Evolutionary conservation across 768 basidiomycete genomes (phyloP).

Genomic region (Russula olivacea): DNA sequence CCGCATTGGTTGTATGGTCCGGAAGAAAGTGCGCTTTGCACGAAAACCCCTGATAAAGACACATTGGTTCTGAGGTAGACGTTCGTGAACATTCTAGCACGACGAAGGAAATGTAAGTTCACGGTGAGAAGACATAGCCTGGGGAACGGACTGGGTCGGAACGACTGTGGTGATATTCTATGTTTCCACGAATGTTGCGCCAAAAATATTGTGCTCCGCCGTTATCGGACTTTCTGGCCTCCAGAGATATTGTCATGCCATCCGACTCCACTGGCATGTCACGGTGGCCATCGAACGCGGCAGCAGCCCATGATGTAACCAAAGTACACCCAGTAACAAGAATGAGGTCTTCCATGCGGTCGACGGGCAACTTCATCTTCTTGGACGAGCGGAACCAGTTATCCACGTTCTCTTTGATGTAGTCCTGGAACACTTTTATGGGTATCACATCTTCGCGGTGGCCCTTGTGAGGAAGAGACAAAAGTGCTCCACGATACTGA

Average conservation of each 20-base stretch:
- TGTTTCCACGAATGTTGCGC: neutral
- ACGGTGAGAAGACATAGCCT: neutral
- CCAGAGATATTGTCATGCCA: neutral
- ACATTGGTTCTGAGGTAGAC: constrained; percentile 3
- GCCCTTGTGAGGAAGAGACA: neutral
- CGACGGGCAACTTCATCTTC: neutral
- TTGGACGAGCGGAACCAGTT: neutral
- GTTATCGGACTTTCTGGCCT: neutral
- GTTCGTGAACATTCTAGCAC: too few relatives aligned
- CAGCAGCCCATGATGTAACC: neutral
- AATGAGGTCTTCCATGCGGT: constrained; percentile 1
- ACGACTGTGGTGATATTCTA: neutral
- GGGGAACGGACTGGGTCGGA: neutral
- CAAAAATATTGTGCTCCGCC: neutral
- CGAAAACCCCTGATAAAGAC: constrained; percentile 15
- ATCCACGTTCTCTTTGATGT: neutral
- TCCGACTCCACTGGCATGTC: neutral
- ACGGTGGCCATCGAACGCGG: neutral
- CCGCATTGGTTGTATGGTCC: neutral
- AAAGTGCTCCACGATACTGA: neutral
- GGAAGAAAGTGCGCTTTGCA: constrained; percentile 9
- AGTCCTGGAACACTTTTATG: neutral
- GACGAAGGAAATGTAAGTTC: neutral
- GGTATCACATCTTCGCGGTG: neutral
- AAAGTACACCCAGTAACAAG: neutral